Conservation (phyloP, 1,284 basidiomycete genomes). For the Paramarasmius palmivorus region DNA sequence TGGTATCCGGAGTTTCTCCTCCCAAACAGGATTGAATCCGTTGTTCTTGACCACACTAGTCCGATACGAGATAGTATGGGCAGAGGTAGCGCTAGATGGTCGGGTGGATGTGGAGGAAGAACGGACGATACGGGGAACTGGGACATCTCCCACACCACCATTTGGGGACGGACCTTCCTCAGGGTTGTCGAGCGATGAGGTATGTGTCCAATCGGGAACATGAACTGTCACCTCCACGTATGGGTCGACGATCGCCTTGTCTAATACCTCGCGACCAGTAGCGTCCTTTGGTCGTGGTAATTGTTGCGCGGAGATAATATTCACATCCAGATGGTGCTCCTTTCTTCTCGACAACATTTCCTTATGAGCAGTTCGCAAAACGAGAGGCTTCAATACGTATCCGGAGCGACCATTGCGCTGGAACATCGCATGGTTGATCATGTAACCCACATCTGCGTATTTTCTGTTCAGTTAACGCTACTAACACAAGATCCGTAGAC, state of each 20-base stretch:
- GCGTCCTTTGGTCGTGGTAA: constrained; percentile 77
- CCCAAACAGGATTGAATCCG: constrained; percentile 90
- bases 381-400: constrained; percentile 89
- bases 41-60: constrained; percentile 77
- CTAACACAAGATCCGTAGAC: constrained; percentile 21
- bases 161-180: not conserved
- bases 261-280: constrained; percentile 58
- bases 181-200: constrained; percentile 26
- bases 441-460: constrained; percentile 76
- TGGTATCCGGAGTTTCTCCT: constrained; percentile 68
- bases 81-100: constrained; percentile 30
- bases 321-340: constrained; percentile 66
- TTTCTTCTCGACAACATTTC: constrained; percentile 56
- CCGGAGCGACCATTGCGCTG: constrained; percentile 83
- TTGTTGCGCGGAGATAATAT: constrained; percentile 91
- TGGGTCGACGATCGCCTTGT: constrained; percentile 66
- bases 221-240: constrained; percentile 80
- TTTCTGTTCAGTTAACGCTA: not conserved
- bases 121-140: not conserved
- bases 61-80: constrained; percentile 35
- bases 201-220: constrained; percentile 68
- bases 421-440: constrained; percentile 96
- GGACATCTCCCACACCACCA: not conserved
- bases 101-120: not conserved
- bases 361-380: constrained; percentile 70